Evolutionary conservation across 257 asterid species (phyloP).

Genomic region (Ballota nigra): DNA sequence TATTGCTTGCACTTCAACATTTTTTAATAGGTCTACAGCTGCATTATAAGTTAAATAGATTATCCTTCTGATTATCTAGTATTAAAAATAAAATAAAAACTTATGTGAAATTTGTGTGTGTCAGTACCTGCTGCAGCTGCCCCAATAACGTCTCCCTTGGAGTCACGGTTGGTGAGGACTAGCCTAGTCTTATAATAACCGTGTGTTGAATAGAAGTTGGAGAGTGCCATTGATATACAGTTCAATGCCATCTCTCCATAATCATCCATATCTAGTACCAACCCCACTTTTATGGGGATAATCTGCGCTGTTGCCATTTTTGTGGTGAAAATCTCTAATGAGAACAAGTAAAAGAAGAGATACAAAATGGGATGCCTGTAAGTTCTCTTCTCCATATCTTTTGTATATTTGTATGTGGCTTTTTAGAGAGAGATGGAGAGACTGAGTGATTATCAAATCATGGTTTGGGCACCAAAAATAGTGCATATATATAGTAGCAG

Average conservation of each 20-base stretch:
- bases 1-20: conserved; percentile 42
- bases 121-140: conserved; percentile 68
- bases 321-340: background rate
- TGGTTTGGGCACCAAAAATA: background rate
- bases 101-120: background rate
- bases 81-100: too few relatives aligned
- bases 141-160: conserved; percentile 33
- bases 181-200: conserved; percentile 33
- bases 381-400: conserved; percentile 12
- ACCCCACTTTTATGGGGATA: conserved; percentile 43
- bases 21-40: conserved; percentile 42
- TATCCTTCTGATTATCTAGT: background rate
- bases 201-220: conserved; percentile 44
- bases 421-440: background rate
- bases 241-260: conserved; percentile 35
- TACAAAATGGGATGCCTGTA: background rate
- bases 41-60: conserved; percentile 11
- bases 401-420: background rate
- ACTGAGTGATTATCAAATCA: background rate
- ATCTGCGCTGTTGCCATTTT: conserved; percentile 20
- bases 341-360: conserved; percentile 3
- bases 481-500: background rate
- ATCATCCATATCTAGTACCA: conserved; percentile 42
- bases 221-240: conserved; percentile 62
- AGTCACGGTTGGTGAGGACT: conserved; percentile 35